Percentiles rank a stretch among this genome's conserved stretches.
These are phyloP conservation scores for Tricholoma sp. DNA, from an alignment of 768 basidiomycete species.

Conservation along the genomic window DNA sequence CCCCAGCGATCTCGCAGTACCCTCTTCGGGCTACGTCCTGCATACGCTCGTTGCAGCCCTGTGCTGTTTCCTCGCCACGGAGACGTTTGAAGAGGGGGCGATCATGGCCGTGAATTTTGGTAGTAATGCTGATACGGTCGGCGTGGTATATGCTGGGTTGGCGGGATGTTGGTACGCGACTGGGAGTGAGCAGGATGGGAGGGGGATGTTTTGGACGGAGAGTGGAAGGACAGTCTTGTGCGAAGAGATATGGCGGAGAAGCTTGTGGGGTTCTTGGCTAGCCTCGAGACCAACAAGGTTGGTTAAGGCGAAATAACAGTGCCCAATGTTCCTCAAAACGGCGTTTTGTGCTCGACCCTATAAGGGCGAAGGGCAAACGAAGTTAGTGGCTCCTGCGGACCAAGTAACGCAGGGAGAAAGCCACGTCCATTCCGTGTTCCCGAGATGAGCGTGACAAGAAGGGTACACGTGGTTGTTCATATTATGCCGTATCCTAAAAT, in stretches of 20 bases:
- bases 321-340: no score
- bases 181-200: conserved; percentile 17
- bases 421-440: conserved; percentile 53
- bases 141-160: conserved; percentile 40
- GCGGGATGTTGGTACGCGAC: conserved; percentile 39
- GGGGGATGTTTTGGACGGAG: conserved; percentile 31
- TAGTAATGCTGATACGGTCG: conserved; percentile 40
- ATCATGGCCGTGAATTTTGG: conserved; percentile 41
- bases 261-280: conserved; percentile 21
- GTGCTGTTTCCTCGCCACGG: conserved; percentile 40
- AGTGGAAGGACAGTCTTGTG: conserved; percentile 30
- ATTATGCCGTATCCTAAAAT: conserved; percentile 66
- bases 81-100: conserved; percentile 40
- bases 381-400: neutral
- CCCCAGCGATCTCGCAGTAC: conserved; percentile 25
- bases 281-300: neutral
- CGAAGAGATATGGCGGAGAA: conserved; percentile 29
- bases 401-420: conserved; percentile 15
- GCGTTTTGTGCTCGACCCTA: neutral
- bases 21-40: conserved; percentile 36
- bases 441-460: conserved; percentile 72
- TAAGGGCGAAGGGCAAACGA: neutral
- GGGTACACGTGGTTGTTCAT: conserved; percentile 75
- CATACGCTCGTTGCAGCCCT: conserved; percentile 37
- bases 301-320: neutral